Conservation (phyloP, 257 asterid species). For the Primulina tabacum region DNA sequence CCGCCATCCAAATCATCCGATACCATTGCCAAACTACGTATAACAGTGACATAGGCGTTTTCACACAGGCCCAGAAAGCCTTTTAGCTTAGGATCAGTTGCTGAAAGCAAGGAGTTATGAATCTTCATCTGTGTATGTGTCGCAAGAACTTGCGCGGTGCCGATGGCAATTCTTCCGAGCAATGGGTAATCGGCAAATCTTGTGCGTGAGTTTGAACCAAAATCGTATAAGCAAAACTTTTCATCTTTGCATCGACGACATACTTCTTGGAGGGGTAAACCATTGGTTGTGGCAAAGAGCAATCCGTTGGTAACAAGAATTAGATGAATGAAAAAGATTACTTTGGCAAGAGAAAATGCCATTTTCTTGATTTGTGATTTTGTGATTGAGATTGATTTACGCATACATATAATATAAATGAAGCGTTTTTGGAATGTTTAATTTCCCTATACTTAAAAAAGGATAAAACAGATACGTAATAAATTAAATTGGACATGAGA, state of each 20-base stretch:
- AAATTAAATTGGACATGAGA: too few relatives aligned
- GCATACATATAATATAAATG: background rate
- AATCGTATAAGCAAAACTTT: background rate
- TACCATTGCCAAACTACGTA: background rate
- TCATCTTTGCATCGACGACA: background rate
- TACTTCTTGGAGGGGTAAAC: background rate
- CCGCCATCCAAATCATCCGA: background rate
- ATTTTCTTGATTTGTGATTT: background rate
- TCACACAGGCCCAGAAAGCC: background rate
- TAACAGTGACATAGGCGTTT: background rate
- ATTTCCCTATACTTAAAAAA: background rate
- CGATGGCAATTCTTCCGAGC: constrained; percentile 7
- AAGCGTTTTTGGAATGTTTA: background rate
- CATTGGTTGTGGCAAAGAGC: background rate
- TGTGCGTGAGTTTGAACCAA: background rate
- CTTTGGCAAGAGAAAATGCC: background rate
- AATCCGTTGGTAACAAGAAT: background rate
- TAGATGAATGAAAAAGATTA: background rate
- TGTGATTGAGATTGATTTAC: background rate
- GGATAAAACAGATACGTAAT: background rate
- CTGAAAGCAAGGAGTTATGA: background rate
- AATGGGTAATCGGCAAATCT: background rate
- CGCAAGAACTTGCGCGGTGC: background rate
- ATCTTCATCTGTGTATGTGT: background rate
- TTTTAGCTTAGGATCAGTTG: background rate